Evolutionary conservation across 2,329 filamentous ascomycete genomes (phyloP).

Genomic region (Sclerotinia glacialis): DNA sequence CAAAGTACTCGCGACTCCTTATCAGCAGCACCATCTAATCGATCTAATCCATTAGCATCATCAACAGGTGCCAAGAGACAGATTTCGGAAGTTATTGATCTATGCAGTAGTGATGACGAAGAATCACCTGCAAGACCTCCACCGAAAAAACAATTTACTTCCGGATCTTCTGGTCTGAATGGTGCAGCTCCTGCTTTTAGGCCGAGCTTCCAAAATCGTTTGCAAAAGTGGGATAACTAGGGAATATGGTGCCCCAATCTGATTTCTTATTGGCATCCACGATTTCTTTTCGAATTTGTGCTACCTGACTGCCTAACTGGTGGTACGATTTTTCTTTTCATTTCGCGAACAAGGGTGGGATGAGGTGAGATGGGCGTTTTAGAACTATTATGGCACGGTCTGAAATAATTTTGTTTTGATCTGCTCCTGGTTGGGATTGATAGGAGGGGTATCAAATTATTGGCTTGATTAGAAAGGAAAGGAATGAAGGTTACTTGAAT

Average conservation of each 20-base stretch:
- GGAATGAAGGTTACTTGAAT: background rate
- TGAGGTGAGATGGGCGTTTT: slow-evolving; percentile 5
- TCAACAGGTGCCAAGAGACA: slow-evolving; percentile 44
- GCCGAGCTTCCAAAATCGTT: background rate
- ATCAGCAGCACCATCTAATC: slow-evolving; percentile 33
- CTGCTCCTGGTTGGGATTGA: background rate
- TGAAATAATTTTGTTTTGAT: slow-evolving; percentile 3
- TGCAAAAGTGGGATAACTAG: background rate
- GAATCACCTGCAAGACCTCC: slow-evolving; percentile 40
- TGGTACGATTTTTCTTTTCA: slow-evolving; percentile 13
- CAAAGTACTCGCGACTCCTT: slow-evolving; percentile 38
- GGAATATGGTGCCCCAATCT: background rate
- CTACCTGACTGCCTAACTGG: background rate
- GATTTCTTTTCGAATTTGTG: background rate
- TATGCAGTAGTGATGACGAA: slow-evolving; percentile 53
- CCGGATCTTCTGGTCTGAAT: background rate
- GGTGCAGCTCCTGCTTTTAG: slow-evolving; percentile 3
- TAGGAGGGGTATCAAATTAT: background rate
- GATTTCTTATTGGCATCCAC: background rate
- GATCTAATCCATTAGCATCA: slow-evolving; percentile 10
- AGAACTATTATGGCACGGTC: background rate
- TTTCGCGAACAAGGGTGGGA: background rate
- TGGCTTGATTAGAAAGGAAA: background rate
- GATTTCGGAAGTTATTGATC: slow-evolving; percentile 50
- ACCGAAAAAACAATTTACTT: slow-evolving; percentile 37